phyloP scores from a whole-genome alignment of 306 rosid genomes.

The Dicorynia guianensis region DNA sequence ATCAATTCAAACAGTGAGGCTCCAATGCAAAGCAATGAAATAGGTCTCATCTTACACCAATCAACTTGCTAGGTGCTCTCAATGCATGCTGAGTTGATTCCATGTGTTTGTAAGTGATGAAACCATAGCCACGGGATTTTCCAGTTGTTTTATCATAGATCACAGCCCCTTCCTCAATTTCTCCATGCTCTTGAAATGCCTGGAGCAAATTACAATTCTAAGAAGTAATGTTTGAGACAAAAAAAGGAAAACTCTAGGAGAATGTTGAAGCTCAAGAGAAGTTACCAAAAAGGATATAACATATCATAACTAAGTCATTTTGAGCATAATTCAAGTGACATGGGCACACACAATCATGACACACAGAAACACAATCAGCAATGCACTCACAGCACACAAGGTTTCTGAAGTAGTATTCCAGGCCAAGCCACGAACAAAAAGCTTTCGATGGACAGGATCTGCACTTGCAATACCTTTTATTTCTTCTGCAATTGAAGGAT shows the following conservation, averaged over 20 bases:
- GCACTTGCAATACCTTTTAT: constrained; percentile 81
- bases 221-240: constrained; percentile 20
- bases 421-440: constrained; percentile 92
- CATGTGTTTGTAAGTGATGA: constrained; percentile 74
- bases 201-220: constrained; percentile 33
- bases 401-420: constrained; percentile 82
- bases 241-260: constrained; percentile 4
- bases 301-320: background rate
- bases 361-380: constrained; percentile 63
- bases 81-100: constrained; percentile 79
- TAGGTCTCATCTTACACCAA: constrained; percentile 63
- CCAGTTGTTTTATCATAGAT: constrained; percentile 68
- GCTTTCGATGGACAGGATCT: constrained; percentile 85
- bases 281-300: constrained; percentile 17
- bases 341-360: constrained; percentile 58
- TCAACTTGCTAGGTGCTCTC: constrained; percentile 77
- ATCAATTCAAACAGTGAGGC: constrained; percentile 23
- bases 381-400: constrained; percentile 86
- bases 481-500: constrained; percentile 86
- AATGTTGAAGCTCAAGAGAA: constrained; percentile 23
- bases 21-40: constrained; percentile 19
- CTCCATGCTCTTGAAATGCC: constrained; percentile 83
- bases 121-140: constrained; percentile 85
- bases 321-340: constrained; percentile 17
- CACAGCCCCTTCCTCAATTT: constrained; percentile 87